Base-by-base conservation (phyloP, 2,329 filamentous ascomycete species). In the Blastomyces emzantsi region DNA sequence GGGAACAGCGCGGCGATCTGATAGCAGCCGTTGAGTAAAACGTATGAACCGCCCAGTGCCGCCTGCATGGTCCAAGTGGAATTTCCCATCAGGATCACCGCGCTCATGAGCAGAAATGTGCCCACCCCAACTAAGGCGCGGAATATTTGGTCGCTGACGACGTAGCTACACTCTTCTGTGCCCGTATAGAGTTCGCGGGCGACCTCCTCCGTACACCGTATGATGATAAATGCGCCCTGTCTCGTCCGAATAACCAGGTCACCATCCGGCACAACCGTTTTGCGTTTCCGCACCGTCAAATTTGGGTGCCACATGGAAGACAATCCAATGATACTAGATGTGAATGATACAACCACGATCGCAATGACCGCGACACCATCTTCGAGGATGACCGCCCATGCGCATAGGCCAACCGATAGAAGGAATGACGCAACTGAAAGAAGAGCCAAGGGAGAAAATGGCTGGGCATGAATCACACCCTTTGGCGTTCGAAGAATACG, bases 231-330 rank as follows among this genome's bases (percentile, higher is more conserved):
- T 1, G 82, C 84, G 1, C 84, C 84, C 67, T 83, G 81, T 6
- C 83, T 80, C 0, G 85, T 87, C 36, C 82, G 79, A 63, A 87
- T 85, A 36, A 86, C 79, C n/a, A 87, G 79, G 66, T 87, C 84
- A 1, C 84, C 84, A 2, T 67, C 68, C 1, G 84, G 84, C 1
- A 85, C 80, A 25, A 77, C 71, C 39, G 79, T 78, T 7, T 72
- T 78, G 62, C 81, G 78, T 59, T 75, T 77, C 30, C 84, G 80
- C 45, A 78, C 77, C 75, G 81, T 82, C 25, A 87, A 76, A 11
- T 81, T 74, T 0, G 85, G 83, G 43, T 76, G 74, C 85, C 85
- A 87, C 71, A 79, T 81, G 2, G 82, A 83, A 9, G 84, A 84
- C 64, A 81, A 80, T 28, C 85, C 83, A 3, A 83, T 79, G 2